Conservation (phyloP, 176 grass and related monocot species). For the Raddia distichophylla region DNA sequence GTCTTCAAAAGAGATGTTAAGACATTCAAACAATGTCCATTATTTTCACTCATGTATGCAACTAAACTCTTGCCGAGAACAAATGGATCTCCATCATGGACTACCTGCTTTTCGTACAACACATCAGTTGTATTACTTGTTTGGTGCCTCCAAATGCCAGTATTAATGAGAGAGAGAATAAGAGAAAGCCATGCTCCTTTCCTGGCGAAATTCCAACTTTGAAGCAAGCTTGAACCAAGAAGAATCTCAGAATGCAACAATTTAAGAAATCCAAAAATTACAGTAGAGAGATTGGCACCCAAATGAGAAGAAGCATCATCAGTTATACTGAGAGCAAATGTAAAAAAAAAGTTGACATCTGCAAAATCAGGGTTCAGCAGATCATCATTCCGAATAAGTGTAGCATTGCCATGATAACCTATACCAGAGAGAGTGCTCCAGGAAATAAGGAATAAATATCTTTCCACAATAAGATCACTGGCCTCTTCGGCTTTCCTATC, state of each 20-base stretch:
- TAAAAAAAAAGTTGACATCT: conserved; percentile 61
- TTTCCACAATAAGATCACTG: conserved; percentile 86
- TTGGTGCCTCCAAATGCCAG: conserved; percentile 51
- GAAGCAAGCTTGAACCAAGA: conserved; percentile 39
- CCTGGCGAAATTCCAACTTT: conserved; percentile 74
- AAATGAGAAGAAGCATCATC: conserved; percentile 40
- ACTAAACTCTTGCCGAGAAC: conserved; percentile 52
- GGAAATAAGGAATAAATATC: conserved; percentile 80
- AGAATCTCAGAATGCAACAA: conserved; percentile 59
- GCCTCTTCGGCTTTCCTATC: conserved; percentile 60
- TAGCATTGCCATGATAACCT: conserved; percentile 37
- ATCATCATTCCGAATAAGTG: conserved; percentile 43
- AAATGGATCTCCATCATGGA: conserved; percentile 42
- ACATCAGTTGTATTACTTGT: conserved; percentile 34
- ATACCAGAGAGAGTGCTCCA: conserved; percentile 71
- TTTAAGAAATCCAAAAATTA: conserved; percentile 63
- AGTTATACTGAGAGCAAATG: conserved; percentile 59
- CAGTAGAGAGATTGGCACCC: conserved; percentile 50
- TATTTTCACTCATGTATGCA: conserved; percentile 54
- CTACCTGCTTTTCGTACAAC: conserved; percentile 16
- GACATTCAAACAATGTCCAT: conserved; percentile 48
- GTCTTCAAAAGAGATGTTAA: conserved; percentile 72
- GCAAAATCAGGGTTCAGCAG: conserved; percentile 59
- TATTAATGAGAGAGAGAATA: conserved; percentile 70
- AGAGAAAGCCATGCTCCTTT: conserved; percentile 77